phyloP scores from a whole-genome alignment of 1,284 basidiomycete species.

The Somion occarium region DNA sequence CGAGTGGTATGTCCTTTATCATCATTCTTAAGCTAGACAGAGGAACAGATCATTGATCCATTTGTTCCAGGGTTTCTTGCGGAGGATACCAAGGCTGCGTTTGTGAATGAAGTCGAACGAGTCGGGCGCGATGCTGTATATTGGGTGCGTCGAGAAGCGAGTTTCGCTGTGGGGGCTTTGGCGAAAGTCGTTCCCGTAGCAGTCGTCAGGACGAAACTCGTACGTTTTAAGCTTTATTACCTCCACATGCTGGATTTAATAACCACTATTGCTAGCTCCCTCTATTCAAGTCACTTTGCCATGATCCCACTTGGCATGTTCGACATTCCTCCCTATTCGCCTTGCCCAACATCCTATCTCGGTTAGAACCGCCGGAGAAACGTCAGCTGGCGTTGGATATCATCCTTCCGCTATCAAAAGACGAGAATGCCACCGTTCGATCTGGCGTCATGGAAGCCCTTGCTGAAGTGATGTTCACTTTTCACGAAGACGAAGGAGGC shows the following conservation, averaged over 20 bases:
- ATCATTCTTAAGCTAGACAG: too few species aligned
- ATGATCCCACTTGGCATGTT: constrained; percentile 80
- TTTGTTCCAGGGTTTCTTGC: constrained; percentile 51
- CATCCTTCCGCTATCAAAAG: constrained; percentile 59
- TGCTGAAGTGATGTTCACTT: constrained; percentile 89
- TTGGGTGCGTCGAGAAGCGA: constrained; percentile 87
- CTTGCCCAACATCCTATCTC: constrained; percentile 74
- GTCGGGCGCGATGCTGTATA: constrained; percentile 76
- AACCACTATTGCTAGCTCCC: constrained; percentile 52
- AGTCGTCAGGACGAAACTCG: constrained; percentile 58
- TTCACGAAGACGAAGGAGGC: constrained; percentile 62
- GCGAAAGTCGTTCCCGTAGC: constrained; percentile 81
- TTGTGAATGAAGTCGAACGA: constrained; percentile 80
- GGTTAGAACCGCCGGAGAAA: constrained; percentile 52
- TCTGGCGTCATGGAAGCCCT: constrained; percentile 84
- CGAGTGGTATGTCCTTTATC: constrained; percentile 51
- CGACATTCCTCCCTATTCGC: constrained; percentile 88
- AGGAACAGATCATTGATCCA: too few species aligned
- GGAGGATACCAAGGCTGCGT: constrained; percentile 58
- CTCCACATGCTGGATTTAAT: constrained; percentile 22
- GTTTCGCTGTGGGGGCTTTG: constrained; percentile 83
- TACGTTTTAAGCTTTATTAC: constrained; percentile 26
- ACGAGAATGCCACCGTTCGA: constrained; percentile 70
- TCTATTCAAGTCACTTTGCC: constrained; percentile 67
- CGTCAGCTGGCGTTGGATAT: constrained; percentile 61